A percentile compares a stretch with the other conserved stretches of the same genome.
phyloP scores from a whole-genome alignment of 805 yeast genomes.

The Wickerhamomyces queroliae region DNA sequence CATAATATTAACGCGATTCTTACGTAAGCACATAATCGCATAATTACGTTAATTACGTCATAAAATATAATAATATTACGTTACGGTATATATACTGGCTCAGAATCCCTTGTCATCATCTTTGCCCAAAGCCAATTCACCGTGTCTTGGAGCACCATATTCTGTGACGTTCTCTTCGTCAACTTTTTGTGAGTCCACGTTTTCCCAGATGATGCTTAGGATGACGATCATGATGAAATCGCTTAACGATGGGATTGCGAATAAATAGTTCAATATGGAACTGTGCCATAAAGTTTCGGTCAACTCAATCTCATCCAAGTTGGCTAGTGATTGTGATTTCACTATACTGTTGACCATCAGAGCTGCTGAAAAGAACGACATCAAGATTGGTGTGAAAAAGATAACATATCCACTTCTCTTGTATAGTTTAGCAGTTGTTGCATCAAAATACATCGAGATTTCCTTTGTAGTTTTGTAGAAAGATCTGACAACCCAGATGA shows the following conservation, averaged over 20 bases:
- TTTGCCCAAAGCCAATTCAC: not conserved
- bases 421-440: not conserved
- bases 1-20: not conserved
- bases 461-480: not conserved
- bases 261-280: not conserved
- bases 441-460: not conserved
- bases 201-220: not conserved
- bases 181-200: slow-evolving; percentile 2
- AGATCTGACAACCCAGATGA: not conserved
- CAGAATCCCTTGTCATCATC: not conserved
- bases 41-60: too few species aligned
- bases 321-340: not conserved
- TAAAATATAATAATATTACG: not conserved
- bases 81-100: not conserved
- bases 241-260: not conserved
- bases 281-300: not conserved
- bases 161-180: slow-evolving; percentile 1
- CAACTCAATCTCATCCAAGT: not conserved
- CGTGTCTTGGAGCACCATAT: not conserved
- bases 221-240: not conserved
- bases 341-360: not conserved
- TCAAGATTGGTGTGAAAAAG: not conserved
- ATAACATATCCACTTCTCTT: not conserved
- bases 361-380: not conserved
- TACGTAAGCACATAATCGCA: too few species aligned